Evolutionary conservation across 148 eudicot genomes (phyloP).

Genomic region (Camellia granthamiana): DNA sequence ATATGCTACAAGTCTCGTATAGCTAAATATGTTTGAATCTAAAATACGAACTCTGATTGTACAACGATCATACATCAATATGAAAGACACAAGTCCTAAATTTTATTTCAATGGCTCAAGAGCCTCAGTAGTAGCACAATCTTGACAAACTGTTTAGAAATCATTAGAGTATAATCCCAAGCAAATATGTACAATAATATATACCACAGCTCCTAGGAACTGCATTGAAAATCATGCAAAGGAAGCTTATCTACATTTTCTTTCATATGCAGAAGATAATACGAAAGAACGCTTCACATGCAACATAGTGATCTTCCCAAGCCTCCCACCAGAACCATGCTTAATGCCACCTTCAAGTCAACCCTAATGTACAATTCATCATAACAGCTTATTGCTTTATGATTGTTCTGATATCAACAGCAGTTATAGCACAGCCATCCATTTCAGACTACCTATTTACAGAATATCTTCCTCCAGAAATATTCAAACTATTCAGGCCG

Average conservation of each 20-base stretch:
- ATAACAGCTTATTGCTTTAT: not conserved
- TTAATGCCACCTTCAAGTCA: conserved; percentile 10
- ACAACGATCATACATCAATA: not conserved
- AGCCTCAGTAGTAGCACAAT: not conserved
- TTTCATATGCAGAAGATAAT: not conserved
- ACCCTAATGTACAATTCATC: conserved; percentile 19
- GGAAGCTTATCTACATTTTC: conserved; percentile 27
- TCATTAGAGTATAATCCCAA: not conserved
- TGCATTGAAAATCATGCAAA: conserved; percentile 21
- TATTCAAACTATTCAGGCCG: conserved; percentile 58
- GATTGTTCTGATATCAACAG: not conserved
- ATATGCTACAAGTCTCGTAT: no score
- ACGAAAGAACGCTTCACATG: conserved; percentile 27
- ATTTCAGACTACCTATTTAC: conserved; percentile 26
- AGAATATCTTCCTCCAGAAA: not conserved
- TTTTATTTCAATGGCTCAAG: not conserved
- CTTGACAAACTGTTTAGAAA: not conserved
- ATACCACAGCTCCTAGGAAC: conserved; percentile 6
- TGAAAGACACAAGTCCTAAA: no score
- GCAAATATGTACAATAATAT: not conserved
- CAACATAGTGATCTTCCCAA: not conserved
- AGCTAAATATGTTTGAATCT: not conserved
- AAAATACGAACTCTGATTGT: not conserved
- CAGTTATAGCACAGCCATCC: not conserved
- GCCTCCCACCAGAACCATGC: conserved; percentile 4